Base-by-base conservation (phyloP, 2,329 filamentous ascomycete genomes). In the Curvularia sp. region DNA sequence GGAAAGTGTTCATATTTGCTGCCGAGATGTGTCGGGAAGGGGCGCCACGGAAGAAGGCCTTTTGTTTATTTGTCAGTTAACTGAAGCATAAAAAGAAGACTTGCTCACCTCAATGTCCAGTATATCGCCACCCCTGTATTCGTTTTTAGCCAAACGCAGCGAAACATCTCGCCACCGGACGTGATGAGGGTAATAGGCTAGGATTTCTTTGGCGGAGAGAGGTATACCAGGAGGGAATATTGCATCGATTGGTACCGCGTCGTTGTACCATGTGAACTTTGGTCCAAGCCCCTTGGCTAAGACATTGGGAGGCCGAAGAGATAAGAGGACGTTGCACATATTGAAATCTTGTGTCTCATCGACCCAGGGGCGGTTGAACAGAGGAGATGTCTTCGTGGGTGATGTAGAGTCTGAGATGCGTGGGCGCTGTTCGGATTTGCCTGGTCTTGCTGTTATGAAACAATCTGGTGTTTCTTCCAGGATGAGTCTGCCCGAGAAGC, bases 141-240 rank as follows among this genome's bases (percentile, higher is more conserved):
- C 55, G 24, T 72, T 73, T 9, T 65, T 62, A 6, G 61, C 41
- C 1, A 73, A 61, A 0, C 72, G 66, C 2, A 69, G n/a, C 62
- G 65, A 68, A 4, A 74, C 55, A 4, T 56, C 62, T 51, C 59
- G 64, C 64, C 63, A 66, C 1, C 65, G 65, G 10, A 69, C 51
- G 43, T 73, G 69, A 42, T 74, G 70, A 0, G 72, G 71, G 31
- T 73, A 75, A 61, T 63, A 75, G 1, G 67, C 65, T 10, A 49
- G 57, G 1, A 75, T 61, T 49, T 75, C 70, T 12, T 69, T 71
- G 0, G 62, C 64, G 1, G 72, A 66, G 1, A 75, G 22, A 4
- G 64, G 65, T 4, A 72, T 49, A 0, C 70, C 70, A 0, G 71
- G 70, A 22, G 72, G 72, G 1, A 73, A 61, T 3, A 73, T 41